These are phyloP conservation scores for Arthrobotrys conoides DNA, from an alignment of 2,329 filamentous ascomycete species.

Conservation along the genomic window DNA sequence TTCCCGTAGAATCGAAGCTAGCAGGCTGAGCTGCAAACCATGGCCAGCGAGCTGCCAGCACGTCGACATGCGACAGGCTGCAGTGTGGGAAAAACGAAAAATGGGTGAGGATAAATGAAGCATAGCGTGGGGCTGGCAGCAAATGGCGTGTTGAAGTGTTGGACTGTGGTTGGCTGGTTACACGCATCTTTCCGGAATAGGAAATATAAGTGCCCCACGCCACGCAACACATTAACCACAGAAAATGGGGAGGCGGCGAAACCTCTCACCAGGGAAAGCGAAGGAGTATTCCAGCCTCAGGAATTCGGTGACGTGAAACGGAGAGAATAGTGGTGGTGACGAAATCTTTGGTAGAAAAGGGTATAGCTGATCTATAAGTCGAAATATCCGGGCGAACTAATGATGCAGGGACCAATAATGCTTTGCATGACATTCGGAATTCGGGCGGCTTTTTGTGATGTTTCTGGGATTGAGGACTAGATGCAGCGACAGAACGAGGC, in stretches of 20 bases:
- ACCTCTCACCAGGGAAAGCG: conserved; percentile 19
- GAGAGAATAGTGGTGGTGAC: conserved; percentile 31
- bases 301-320: conserved; percentile 41
- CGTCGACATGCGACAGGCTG: conserved; percentile 35
- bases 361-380: conserved; percentile 26
- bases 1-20: conserved; percentile 46
- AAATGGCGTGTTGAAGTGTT: conserved; percentile 49
- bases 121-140: conserved; percentile 37
- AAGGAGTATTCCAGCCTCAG: conserved; percentile 21
- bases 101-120: conserved; percentile 16
- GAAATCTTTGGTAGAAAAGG: conserved; percentile 28
- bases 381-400: conserved; percentile 27
- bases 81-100: conserved; percentile 21
- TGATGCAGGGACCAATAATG: conserved; percentile 40
- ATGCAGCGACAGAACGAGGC: conserved; percentile 12
- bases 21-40: conserved; percentile 31
- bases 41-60: conserved; percentile 36
- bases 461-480: conserved; percentile 15
- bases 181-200: conserved; percentile 36
- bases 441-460: conserved; percentile 22
- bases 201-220: conserved; percentile 36
- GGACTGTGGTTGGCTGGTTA: conserved; percentile 36
- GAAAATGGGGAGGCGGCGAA: conserved; percentile 43
- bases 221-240: conserved; percentile 31
- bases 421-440: conserved; percentile 25